Conservation (phyloP, 306 rosid species). For the Rosa chinensis region DNA sequence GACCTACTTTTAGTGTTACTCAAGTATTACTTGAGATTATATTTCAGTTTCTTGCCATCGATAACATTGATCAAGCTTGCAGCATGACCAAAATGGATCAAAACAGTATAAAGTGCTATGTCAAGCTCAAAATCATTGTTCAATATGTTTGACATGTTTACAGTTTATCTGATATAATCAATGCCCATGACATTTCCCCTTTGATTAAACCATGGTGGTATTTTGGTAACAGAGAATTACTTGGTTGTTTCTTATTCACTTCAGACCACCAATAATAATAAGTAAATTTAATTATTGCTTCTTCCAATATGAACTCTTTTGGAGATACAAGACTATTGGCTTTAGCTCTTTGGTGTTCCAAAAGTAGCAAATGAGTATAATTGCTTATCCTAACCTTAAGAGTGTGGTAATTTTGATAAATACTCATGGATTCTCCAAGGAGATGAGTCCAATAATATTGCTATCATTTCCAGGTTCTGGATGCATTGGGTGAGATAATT, state of each 20-base stretch:
- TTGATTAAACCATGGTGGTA: background rate
- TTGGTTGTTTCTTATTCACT: background rate
- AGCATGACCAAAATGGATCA: background rate
- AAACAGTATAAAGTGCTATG: background rate
- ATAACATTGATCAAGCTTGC: background rate
- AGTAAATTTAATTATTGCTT: background rate
- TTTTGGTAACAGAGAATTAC: background rate
- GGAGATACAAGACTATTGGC: background rate
- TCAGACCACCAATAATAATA: too few species aligned
- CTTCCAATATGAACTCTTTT: background rate
- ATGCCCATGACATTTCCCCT: background rate
- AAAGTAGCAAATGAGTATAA: background rate
- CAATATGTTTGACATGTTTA: background rate
- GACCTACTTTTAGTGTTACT: background rate
- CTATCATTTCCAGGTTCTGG: conserved; percentile 56
- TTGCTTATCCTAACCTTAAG: background rate
- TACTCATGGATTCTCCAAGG: background rate
- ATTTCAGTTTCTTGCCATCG: background rate
- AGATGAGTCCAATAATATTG: background rate
- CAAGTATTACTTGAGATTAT: background rate
- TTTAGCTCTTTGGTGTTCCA: background rate
- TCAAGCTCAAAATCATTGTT: background rate
- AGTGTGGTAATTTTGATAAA: background rate
- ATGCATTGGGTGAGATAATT: conserved; percentile 79
- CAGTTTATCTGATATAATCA: background rate